phyloP scores from a whole-genome alignment of 257 asterid genomes.

The Ajuga chamaepitys region DNA sequence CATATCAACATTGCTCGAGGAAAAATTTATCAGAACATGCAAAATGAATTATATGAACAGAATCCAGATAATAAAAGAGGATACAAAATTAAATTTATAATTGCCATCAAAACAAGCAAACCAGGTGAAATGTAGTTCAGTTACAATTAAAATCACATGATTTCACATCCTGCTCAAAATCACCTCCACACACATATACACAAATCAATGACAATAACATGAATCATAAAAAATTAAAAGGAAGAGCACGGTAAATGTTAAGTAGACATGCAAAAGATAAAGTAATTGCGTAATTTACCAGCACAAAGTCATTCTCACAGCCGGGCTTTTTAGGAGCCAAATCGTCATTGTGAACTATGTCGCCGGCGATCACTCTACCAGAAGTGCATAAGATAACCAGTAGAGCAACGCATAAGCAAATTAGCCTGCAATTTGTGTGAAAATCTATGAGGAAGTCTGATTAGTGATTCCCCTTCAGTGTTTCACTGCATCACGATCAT shows the following conservation, averaged over 20 bases:
- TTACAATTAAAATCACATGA: constrained; percentile 20
- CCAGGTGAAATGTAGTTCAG: neutral
- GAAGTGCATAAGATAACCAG: constrained; percentile 26
- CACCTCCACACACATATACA: constrained; percentile 3
- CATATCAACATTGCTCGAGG: neutral
- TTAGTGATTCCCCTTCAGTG: neutral
- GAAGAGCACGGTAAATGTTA: neutral
- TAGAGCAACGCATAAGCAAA: constrained; percentile 31
- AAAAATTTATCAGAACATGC: neutral
- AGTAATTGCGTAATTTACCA: constrained; percentile 44
- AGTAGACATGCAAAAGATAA: constrained; percentile 17
- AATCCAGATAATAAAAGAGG: neutral
- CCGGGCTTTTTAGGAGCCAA: constrained; percentile 81
- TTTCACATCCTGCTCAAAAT: constrained; percentile 7
- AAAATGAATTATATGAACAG: neutral
- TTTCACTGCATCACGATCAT: constrained; percentile 31
- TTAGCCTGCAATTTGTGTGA: constrained; percentile 19
- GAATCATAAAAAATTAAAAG: neutral
- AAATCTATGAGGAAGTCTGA: constrained; percentile 35
- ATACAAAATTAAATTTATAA: constrained; percentile 2
- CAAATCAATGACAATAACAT: neutral
- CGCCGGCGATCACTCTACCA: constrained; percentile 51
- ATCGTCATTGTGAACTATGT: constrained; percentile 61
- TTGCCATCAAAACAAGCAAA: neutral
- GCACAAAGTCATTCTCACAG: constrained; percentile 75